phyloP scores from a whole-genome alignment of 768 basidiomycete species.

The Xerocomus potaroensis region DNA sequence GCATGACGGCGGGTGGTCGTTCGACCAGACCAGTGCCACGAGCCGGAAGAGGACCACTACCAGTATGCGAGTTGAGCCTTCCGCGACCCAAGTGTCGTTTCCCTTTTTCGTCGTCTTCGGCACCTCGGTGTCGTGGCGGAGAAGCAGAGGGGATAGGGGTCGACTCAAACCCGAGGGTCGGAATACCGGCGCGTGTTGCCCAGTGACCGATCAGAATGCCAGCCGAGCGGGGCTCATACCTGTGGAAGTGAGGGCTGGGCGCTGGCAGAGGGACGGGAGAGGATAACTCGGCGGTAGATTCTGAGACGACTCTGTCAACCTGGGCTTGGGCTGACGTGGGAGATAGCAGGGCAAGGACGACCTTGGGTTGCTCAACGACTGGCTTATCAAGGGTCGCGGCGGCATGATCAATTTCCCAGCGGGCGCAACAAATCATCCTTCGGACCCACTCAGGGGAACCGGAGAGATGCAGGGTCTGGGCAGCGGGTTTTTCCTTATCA shows the following conservation, averaged over 20 bases:
- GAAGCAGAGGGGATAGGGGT: constrained; percentile 14
- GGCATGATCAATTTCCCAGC: constrained; percentile 67
- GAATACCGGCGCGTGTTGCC: constrained; percentile 61
- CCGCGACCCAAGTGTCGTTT: constrained; percentile 27
- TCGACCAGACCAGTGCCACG: constrained; percentile 56
- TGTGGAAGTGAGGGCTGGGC: constrained; percentile 48
- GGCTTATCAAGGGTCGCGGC: constrained; percentile 25
- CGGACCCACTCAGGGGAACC: constrained; percentile 80
- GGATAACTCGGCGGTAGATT: constrained; percentile 23
- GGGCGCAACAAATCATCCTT: constrained; percentile 77
- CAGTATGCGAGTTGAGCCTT: constrained; percentile 26
- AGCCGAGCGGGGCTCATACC: constrained; percentile 60
- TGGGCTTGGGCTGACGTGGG: constrained; percentile 23
- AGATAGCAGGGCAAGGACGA: constrained; percentile 58
- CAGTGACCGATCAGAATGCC: constrained; percentile 63
- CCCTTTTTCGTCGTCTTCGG: constrained; percentile 33
- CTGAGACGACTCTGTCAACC: constrained; percentile 21
- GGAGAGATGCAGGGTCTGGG: constrained; percentile 23
- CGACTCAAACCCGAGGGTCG: constrained; percentile 49
- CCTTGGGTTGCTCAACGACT: constrained; percentile 36
- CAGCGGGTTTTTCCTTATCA: constrained; percentile 22
- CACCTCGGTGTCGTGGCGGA: constrained; percentile 17
- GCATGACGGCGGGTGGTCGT: constrained; percentile 70
- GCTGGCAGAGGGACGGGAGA: constrained; percentile 67
- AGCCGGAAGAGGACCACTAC: constrained; percentile 13